phyloP scores from a whole-genome alignment of 495 filamentous ascomycete genomes.

The Staphylotrichum tortipilum region DNA sequence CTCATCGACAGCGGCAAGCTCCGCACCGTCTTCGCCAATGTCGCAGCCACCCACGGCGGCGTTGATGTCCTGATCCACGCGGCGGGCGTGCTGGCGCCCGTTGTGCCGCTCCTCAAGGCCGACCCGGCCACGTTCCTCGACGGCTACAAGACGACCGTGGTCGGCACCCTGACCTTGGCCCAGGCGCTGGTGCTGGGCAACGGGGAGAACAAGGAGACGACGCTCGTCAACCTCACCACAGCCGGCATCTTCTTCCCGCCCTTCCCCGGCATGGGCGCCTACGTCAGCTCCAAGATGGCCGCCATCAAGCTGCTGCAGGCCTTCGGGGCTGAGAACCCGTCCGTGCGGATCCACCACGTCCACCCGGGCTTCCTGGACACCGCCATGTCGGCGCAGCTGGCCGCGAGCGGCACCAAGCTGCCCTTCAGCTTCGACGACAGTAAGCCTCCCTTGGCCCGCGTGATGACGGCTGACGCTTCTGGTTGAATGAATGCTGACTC shows the following conservation, averaged over 20 bases:
- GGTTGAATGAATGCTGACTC: not conserved
- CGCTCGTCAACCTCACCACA: constrained; percentile 10
- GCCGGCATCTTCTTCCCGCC: constrained; percentile 3
- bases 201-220: not conserved
- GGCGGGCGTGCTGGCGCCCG: not conserved
- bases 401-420: not conserved
- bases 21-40: not conserved
- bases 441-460: not conserved
- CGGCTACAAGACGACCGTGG: constrained; percentile 1
- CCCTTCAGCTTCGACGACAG: not conserved
- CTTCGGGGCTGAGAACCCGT: constrained; percentile 4
- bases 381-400: constrained; percentile 5
- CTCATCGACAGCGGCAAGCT: not conserved
- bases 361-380: constrained; percentile 11
- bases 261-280: constrained; percentile 6
- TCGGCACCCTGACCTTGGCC: not conserved
- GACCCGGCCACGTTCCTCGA: constrained; percentile 1
- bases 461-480: too few relatives aligned
- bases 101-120: not conserved
- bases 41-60: not conserved
- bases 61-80: not conserved
- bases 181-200: not conserved
- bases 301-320: constrained; percentile 12
- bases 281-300: constrained; percentile 11
- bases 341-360: constrained; percentile 6